Evolutionary conservation across 345 rosid species (phyloP).

Genomic region (Eucalyptus sideroxylon): DNA sequence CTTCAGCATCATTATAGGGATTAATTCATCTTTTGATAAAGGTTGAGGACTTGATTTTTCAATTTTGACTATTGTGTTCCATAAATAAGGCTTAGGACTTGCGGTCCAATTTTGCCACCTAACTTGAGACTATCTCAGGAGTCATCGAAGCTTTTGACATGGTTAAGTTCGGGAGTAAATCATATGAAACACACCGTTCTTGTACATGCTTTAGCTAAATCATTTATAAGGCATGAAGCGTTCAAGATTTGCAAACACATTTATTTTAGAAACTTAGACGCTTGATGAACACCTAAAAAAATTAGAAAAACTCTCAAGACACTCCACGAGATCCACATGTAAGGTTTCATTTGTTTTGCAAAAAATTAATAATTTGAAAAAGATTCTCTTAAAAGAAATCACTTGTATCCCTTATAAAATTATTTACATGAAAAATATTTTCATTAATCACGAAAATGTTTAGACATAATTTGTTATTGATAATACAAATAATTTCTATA

Average conservation of each 20-base stretch:
- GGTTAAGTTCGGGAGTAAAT: neutral
- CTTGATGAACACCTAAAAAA: neutral
- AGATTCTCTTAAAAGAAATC: rapidly evolving
- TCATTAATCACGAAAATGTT: too few relatives aligned
- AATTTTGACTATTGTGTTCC: neutral
- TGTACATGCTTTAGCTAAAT: neutral
- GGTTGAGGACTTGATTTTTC: neutral
- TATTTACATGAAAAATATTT: too few relatives aligned
- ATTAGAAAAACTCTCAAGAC: neutral
- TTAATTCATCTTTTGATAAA: too few relatives aligned
- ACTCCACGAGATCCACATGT: neutral
- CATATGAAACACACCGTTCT: neutral
- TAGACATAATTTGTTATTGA: too few relatives aligned
- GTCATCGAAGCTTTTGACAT: neutral
- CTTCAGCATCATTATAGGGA: neutral
- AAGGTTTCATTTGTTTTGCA: neutral
- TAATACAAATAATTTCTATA: too few relatives aligned
- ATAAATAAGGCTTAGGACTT: neutral
- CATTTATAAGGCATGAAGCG: neutral
- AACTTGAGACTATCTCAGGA: neutral
- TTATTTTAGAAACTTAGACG: neutral
- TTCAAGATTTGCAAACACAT: neutral
- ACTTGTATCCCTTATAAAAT: neutral
- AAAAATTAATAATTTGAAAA: too few relatives aligned
- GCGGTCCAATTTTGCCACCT: neutral